Base-by-base conservation (phyloP, 2,329 filamentous ascomycete species). In the Paecilomyces fulvus region DNA sequence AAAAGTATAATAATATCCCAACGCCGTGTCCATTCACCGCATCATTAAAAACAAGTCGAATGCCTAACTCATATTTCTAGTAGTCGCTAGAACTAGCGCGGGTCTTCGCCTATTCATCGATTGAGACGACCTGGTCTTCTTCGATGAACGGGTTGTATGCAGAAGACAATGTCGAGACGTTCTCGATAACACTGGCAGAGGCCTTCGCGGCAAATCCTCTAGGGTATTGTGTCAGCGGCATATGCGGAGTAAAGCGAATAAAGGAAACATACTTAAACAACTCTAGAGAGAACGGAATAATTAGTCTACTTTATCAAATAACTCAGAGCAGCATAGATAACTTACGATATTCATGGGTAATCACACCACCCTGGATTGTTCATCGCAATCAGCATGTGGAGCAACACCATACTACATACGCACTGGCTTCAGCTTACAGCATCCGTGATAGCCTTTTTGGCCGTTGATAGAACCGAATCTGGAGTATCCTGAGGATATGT, bases 261-360 rank as follows among this genome's bases (percentile, higher is more conserved):
- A 6, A 9, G 54, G 25, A 11, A 30, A 33, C 17, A 30, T 74
- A 78, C 75, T 75, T 75, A 61, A 76, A 70, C 17, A 76, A 59
- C 54, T 67, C 73, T 77, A 56, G 31, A 58, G 12, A 43, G n/a
- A 43, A 9, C 3, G 14, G 7, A 43, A 17, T 43, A 17, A 43
- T 43, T 43, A 43, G 37, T 43, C 14, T n/a, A n/a, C n/a, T 17
- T 43, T 3, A 43, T 8, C n/a, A 3, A 43, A 43, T 43, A 8
- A 8, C n/a, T 43, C 17, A 43, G n/a, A 20, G 8, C 2, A 43
- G n/a, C 7, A 43, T n/a, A 43, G n/a, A 31, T 49, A 33, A 73
- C 85, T 69, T 80, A 90, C 87, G 84, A 72, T 90, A 94, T 66
- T 86, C 82, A 75, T 95, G 90, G 21, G 88, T 94, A 64, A 96